Percentiles rank a stretch among this genome's conserved stretches.
Evolutionary conservation across 441 rosid genomes (phyloP).

Genomic region (Croton laevigatus): DNA sequence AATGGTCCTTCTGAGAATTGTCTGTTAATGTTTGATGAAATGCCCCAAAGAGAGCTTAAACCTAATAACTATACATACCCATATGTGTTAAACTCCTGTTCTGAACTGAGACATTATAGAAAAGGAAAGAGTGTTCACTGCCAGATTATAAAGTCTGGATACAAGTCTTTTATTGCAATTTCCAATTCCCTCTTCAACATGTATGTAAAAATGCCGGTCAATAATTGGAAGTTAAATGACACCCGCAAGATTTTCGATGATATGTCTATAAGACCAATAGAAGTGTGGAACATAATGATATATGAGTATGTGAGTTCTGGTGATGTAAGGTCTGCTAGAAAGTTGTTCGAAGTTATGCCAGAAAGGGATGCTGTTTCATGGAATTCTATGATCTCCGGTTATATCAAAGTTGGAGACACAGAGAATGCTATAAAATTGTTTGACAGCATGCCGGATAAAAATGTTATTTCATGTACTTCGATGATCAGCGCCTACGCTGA

Average conservation of each 20-base stretch:
- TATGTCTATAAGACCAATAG: constrained; percentile 49
- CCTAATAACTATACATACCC: constrained; percentile 35
- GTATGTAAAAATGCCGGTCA: constrained; percentile 21
- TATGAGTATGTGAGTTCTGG: constrained; percentile 52
- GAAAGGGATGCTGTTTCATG: constrained; percentile 68
- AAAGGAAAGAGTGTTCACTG: constrained; percentile 25
- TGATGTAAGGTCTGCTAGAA: constrained; percentile 49
- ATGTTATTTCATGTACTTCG: constrained; percentile 31
- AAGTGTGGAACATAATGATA: constrained; percentile 65
- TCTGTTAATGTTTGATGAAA: constrained; percentile 27
- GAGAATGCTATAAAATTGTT: constrained; percentile 30
- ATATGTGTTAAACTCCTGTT: constrained; percentile 30
- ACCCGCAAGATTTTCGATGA: constrained; percentile 61
- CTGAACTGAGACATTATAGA: constrained; percentile 19
- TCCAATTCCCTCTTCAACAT: constrained; percentile 27
- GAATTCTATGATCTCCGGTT: constrained; percentile 42
- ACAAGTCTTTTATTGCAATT: constrained; percentile 18
- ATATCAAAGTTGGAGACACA: constrained; percentile 13
- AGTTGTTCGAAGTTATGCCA: constrained; percentile 56
- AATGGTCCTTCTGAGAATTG: constrained; percentile 26
- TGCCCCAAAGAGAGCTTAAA: constrained; percentile 31
- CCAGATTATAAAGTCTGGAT: constrained; percentile 31
- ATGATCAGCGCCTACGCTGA: constrained; percentile 28
- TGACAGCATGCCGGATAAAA: constrained; percentile 31
- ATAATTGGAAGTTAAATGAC: constrained; percentile 24